These are phyloP conservation scores for Chlorophyllum brunneum DNA, from an alignment of 768 basidiomycete species.

Conservation along the genomic window DNA sequence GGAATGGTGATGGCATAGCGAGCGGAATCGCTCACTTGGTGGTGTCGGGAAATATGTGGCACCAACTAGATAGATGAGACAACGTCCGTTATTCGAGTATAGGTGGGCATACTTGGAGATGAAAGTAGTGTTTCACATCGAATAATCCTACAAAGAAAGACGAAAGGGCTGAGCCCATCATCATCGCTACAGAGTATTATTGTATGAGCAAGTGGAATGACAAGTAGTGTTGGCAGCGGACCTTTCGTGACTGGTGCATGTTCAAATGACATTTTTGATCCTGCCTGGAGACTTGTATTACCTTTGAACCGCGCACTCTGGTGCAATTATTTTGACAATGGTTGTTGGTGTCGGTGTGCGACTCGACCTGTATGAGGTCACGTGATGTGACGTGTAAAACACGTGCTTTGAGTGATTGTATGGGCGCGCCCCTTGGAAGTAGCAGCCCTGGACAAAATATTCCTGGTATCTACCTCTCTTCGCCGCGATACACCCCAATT, in stretches of 20 bases:
- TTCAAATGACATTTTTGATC: conserved; percentile 65
- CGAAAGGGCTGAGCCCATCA: conserved; percentile 64
- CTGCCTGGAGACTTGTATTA: neutral
- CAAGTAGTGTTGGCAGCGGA: conserved; percentile 20
- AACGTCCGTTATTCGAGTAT: conserved; percentile 14
- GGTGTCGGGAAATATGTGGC: conserved; percentile 86
- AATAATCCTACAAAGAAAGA: conserved; percentile 78
- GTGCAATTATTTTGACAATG: too few species aligned
- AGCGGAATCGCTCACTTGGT: conserved; percentile 56
- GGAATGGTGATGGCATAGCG: conserved; percentile 15
- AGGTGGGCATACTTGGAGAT: conserved; percentile 61
- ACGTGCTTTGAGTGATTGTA: too few species aligned
- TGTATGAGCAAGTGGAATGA: neutral
- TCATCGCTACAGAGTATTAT: conserved; percentile 59
- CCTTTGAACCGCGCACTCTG: neutral
- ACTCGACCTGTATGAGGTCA: too few species aligned
- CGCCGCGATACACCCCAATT: too few species aligned
- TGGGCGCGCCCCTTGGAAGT: too few species aligned
- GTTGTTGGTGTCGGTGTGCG: too few species aligned
- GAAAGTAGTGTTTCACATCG: conserved; percentile 85
- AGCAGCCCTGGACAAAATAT: too few species aligned
- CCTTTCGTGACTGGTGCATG: conserved; percentile 85
- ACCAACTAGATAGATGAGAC: conserved; percentile 48
- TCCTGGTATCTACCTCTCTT: too few species aligned
- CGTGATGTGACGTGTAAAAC: too few species aligned